Base-by-base conservation (phyloP, 495 filamentous ascomycete genomes). In the Thermothielavioides terrestris region DNA sequence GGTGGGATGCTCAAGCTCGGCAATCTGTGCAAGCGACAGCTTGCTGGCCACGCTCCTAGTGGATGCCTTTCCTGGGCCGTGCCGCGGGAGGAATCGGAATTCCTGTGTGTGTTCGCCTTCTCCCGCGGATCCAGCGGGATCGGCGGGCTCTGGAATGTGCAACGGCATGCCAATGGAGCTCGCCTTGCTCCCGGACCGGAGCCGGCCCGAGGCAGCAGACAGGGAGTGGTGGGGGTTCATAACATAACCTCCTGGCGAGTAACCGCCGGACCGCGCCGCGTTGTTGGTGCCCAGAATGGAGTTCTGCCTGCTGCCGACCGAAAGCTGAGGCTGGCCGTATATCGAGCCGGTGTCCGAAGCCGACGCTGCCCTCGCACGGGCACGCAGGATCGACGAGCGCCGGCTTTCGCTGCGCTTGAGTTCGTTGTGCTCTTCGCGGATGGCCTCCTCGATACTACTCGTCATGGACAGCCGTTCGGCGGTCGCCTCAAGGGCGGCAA, bases 391-490 rank as follows among this genome's bases (percentile, higher is more conserved):
- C 18, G 79, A 79, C 9, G 78, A 79, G 46, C 75, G 66, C 34
- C 78, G 74, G 57, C 82, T 83, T 32, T 82, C 80, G 40, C 73
- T 74, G 45, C 77, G 74, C 63, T 88, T 90, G 59, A 88, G 82
- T 55, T 88, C 87, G 47, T 77, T 72, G 59, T 88, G 84, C 56
- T 91, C 75, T 55, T 85, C 83, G 51, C 84, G 80, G 45, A 95
- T 87, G 57, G 89, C 87, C 60, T 82, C 81, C 35, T 82, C 87
- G 59, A 95, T 85, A 14, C 83, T 82, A n/a, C 82, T 84, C 35
- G 80, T 84, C 56, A 80, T 78, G 58, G 84, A 89, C 60, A 95
- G 70, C 31, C 83, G 77, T 68, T 94, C 89, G 21, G 89, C 89
- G 35, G 81, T 86, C 53, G 82, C 77, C 60, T 95, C 89, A 54